Percentiles rank a stretch among this genome's conserved stretches.
These are phyloP conservation scores for Evernia prunastri DNA, from an alignment of 495 filamentous ascomycete genomes.

Conservation along the genomic window DNA sequence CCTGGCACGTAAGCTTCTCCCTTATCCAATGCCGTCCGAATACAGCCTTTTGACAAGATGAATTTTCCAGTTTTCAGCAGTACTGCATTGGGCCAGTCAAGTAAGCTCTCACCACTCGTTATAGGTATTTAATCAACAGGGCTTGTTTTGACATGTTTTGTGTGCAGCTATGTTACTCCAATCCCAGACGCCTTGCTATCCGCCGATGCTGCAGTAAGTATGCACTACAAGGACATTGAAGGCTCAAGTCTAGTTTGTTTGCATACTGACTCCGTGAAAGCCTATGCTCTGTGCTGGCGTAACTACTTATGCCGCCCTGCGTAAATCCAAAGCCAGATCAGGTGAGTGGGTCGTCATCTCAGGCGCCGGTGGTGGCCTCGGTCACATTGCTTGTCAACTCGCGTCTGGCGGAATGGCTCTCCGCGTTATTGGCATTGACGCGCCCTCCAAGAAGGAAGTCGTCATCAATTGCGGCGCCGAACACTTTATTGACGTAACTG, in stretches of 20 bases:
- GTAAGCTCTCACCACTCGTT: background rate
- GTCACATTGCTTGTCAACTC: constrained; percentile 40
- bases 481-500: constrained; percentile 60
- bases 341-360: constrained; percentile 62
- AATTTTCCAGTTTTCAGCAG: constrained; percentile 49
- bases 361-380: constrained; percentile 62
- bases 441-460: constrained; percentile 54
- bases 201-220: constrained; percentile 47
- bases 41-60: constrained; percentile 56
- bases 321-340: constrained; percentile 50
- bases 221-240: background rate
- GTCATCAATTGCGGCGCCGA: constrained; percentile 58
- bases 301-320: constrained; percentile 52
- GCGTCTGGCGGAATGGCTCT: constrained; percentile 56
- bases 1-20: constrained; percentile 5
- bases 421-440: constrained; percentile 64
- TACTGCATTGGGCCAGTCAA: constrained; percentile 58
- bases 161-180: constrained; percentile 52
- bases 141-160: background rate
- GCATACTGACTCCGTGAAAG: background rate
- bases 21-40: constrained; percentile 26
- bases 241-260: background rate
- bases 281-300: constrained; percentile 60
- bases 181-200: constrained; percentile 56
- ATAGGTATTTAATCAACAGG: background rate